Evolutionary conservation across 768 basidiomycete genomes (phyloP).

Genomic region (Megacollybia marginata): DNA sequence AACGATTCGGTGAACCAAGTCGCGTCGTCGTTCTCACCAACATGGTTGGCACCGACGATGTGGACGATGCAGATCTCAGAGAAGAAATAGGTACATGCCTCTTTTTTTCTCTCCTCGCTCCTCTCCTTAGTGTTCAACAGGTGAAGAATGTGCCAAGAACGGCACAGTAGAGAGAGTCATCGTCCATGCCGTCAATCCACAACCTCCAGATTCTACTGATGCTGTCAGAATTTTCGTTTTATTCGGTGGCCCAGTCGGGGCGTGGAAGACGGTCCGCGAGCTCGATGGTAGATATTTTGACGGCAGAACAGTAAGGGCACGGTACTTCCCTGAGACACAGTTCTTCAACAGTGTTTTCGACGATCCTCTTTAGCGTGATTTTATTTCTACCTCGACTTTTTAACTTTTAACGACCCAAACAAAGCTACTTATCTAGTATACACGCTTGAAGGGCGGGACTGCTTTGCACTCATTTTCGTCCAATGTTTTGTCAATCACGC

Average conservation of each 20-base stretch:
- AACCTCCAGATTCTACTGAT: conserved; percentile 61
- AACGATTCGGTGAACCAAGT: conserved; percentile 83
- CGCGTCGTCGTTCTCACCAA: conserved; percentile 87
- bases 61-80: conserved; percentile 76
- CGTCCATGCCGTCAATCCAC: conserved; percentile 69
- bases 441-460: conserved; percentile 97
- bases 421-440: conserved; percentile 77
- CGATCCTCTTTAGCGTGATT: conserved; percentile 23
- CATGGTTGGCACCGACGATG: conserved; percentile 80
- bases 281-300: conserved; percentile 92
- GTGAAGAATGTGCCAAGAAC: conserved; percentile 87
- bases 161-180: conserved; percentile 89
- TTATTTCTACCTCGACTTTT: neutral
- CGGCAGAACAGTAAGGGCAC: conserved; percentile 73
- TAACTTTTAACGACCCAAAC: no score
- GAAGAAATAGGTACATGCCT: conserved; percentile 74
- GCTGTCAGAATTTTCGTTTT: conserved; percentile 87
- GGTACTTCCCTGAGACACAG: conserved; percentile 65
- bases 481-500: conserved; percentile 77
- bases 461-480: conserved; percentile 96
- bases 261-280: conserved; percentile 93
- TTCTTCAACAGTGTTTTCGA: conserved; percentile 50
- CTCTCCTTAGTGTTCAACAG: conserved; percentile 26
- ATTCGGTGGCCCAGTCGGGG: conserved; percentile 87
- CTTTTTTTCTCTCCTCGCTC: neutral